Evolutionary conservation across 2,329 filamentous ascomycete genomes (phyloP).

Genomic region (Macrophomina pseudophaseolina): DNA sequence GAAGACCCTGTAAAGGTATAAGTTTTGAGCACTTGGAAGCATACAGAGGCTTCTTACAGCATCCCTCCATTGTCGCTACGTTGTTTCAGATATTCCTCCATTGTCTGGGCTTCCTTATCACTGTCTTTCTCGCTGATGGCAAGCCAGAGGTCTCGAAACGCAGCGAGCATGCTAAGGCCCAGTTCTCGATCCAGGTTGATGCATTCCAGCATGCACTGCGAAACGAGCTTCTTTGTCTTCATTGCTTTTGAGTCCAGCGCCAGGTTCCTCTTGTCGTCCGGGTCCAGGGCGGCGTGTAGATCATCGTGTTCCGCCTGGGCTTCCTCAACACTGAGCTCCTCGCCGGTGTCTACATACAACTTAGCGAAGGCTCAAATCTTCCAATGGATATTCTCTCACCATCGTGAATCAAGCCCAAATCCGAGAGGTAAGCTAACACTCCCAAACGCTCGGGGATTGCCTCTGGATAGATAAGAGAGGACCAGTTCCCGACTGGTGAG

Average conservation of each 20-base stretch:
- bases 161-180: no score
- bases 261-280: background rate
- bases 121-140: no score
- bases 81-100: background rate
- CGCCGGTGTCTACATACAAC: background rate
- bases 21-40: background rate
- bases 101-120: background rate
- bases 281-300: background rate
- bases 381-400: background rate
- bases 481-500: constrained; percentile 4
- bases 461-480: background rate
- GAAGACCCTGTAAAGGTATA: background rate
- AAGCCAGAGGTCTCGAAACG: no score
- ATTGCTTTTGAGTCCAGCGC: background rate
- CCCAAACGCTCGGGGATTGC: background rate
- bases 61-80: constrained; percentile 3
- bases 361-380: no score
- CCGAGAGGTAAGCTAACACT: background rate
- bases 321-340: background rate
- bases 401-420: constrained; percentile 1
- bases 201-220: constrained; percentile 11
- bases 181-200: no score
- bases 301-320: constrained; percentile 2
- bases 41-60: background rate
- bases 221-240: constrained; percentile 11